Base-by-base conservation (phyloP, 768 basidiomycete genomes). In the Cystofilobasidium ferigula region DNA sequence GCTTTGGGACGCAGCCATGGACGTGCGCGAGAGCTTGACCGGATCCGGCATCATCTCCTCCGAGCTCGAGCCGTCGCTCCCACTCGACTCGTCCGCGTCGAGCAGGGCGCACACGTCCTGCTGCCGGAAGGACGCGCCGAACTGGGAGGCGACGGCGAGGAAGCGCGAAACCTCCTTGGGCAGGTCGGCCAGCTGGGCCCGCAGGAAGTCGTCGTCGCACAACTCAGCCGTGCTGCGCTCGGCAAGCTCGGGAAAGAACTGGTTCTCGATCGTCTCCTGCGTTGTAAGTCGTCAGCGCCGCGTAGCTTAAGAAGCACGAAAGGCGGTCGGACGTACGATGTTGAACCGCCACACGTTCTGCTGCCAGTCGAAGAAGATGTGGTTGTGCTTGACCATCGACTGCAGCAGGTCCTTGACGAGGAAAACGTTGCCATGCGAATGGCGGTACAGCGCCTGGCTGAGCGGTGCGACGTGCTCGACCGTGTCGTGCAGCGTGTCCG, bases 21-120 rank as follows among this genome's bases (percentile, higher is more conserved):
- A 85, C 24, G 79, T 79, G 36, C 82, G 81, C 4, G 38, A 82
- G 76, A 69, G 76, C 76, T n/a, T 71, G 58, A 38, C n/a, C 18
- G 20, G 35, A 0, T 63, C 34, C n/a, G n/a, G n/a, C n/a, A 54
- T 20, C 36, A 38, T n/a, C 38, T 61, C 61, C 13, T 69, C 68
- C 53, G 32, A 51, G 3, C 69, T 84, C 83, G 48, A 82, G 32
- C 58, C 64, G 24, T 70, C 68, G 16, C 62, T 62, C 61, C 80
- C 81, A 2, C 26, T 26, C 9, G 81, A 80, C 67, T 84, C 82
- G 73, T 86, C 85, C 80, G 83, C 84, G 71, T 88, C 85, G 79
- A 87, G 83, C 79, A 87, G 83, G 45, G 83, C 76, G 6, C 84
- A 82, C 36, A 87, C 83, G 72, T 88, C 86, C 0, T 84, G 84